Evolutionary conservation across 257 asterid species (phyloP), one percentile per base, ranked within the genome.

Genomic region (Handroanthus guayacan): DNA sequence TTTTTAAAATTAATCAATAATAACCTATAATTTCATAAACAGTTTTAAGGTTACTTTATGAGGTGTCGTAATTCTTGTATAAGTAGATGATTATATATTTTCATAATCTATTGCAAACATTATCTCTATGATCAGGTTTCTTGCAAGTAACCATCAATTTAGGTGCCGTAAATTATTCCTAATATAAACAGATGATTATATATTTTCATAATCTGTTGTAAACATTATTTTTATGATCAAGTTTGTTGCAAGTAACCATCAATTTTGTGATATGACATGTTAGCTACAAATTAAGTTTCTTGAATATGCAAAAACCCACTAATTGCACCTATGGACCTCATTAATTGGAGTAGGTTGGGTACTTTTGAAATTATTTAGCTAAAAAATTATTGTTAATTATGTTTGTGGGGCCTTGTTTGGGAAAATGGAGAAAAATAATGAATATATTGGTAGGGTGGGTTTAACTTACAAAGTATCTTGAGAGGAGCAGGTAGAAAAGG

Each of bases 401-500:
- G 51, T 34, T 9, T 34, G 76, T 80, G 60, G 78, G 58, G 80
- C 80, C 65, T 9, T 37, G 39, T 38, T 8, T 65, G 70, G 20
- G 6, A 10, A 4, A 41, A 17, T 66, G 6, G 5, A 9, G 2
- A 43, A 16, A 31, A 31, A 45, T 8, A 66, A 9, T 9, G 14
- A 2, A 43, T 18, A 36, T 47, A 38, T 25, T 36, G 10, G 16
- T 31, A 51, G 7, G 37, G 18, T 9, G 2, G 3, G 20, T 31
- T 57, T 37, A 72, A 87, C 99, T 93, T 86, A 95, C 99, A 47
- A 93, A 82, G 82, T 65, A 89, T 90, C 91, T 85, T 20, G 98
- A 89, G 3, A 86, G 78, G 18, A 93, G 84, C 62, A 95, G 91
- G 96, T 87, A 95, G 90, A 91, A 91, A 44, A 95, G 94, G 89